Evolutionary conservation across 2,329 filamentous ascomycete genomes (phyloP).

Genomic region (Cladosporium sp.): DNA sequence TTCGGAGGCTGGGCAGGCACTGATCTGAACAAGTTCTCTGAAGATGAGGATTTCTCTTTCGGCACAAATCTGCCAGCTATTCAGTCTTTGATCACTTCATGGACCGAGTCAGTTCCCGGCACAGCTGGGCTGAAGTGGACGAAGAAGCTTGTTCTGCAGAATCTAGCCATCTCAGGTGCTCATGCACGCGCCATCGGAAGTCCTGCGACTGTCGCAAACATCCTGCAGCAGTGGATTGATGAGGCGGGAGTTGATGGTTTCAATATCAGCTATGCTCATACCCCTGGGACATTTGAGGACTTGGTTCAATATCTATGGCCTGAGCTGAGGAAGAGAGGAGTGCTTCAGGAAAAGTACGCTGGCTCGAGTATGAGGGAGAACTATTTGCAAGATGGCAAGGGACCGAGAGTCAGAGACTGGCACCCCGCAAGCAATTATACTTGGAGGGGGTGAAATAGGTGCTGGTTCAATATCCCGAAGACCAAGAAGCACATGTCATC

Average conservation of each 20-base stretch:
- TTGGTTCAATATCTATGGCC: constrained; percentile 35
- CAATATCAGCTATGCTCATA: constrained; percentile 42
- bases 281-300: constrained; percentile 39
- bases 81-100: constrained; percentile 42
- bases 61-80: constrained; percentile 31
- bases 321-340: constrained; percentile 33
- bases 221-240: constrained; percentile 42
- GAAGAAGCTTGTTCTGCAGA: constrained; percentile 41
- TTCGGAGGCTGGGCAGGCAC: constrained; percentile 48
- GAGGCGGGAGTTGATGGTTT: constrained; percentile 43
- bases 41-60: constrained; percentile 46
- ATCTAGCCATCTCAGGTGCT: constrained; percentile 40
- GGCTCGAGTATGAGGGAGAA: constrained; percentile 27
- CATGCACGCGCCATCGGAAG: constrained; percentile 37
- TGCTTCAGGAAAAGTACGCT: constrained; percentile 29
- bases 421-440: constrained; percentile 22
- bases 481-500: background rate
- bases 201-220: constrained; percentile 42
- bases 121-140: constrained; percentile 42
- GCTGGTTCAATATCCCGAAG: background rate
- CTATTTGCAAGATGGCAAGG: constrained; percentile 25
- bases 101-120: constrained; percentile 41
- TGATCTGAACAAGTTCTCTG: constrained; percentile 39
- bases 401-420: constrained; percentile 22
- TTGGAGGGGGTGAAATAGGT: constrained; percentile 8